A percentile compares a stretch with the other conserved stretches of the same genome.
phyloP scores from a whole-genome alignment of 176 grass and related monocot species.

The Ensete ventricosum region DNA sequence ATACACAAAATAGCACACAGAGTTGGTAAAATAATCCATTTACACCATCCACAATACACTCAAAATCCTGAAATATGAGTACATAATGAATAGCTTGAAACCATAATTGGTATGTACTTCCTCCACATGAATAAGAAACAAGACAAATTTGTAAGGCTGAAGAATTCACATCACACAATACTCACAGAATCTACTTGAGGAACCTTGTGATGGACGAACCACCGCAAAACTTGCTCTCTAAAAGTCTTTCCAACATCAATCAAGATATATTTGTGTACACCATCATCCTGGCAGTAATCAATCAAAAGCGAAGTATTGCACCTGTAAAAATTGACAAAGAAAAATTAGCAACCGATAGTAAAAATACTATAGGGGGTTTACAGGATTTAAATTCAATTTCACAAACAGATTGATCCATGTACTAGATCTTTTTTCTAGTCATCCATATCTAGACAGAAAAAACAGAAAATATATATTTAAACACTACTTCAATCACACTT shows the following conservation, averaged over 20 bases:
- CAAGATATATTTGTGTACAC: conserved; percentile 59
- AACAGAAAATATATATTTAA: too few relatives aligned
- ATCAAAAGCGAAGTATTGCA: conserved; percentile 93
- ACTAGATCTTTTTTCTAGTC: too few relatives aligned
- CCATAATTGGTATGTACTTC: conserved; percentile 51
- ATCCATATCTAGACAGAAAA: too few relatives aligned
- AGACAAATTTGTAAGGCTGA: not conserved
- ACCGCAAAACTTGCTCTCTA: conserved; percentile 83
- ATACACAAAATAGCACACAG: too few relatives aligned
- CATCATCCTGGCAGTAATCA: conserved; percentile 75
- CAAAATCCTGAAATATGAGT: too few relatives aligned
- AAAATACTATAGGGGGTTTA: not conserved
- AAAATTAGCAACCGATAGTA: not conserved
- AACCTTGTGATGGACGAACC: conserved; percentile 82
- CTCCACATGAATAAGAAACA: conserved; percentile 1
- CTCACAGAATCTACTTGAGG: conserved; percentile 86
- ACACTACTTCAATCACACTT: too few relatives aligned
- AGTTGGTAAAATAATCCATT: too few relatives aligned
- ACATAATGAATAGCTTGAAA: too few relatives aligned
- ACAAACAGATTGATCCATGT: too few relatives aligned
- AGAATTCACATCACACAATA: conserved; percentile 12
- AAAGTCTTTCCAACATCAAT: conserved; percentile 84
- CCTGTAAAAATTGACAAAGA: conserved; percentile 27
- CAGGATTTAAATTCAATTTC: not conserved
- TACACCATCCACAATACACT: too few relatives aligned